phyloP scores from a whole-genome alignment of 345 rosid genomes.

The Cardamine chenopodiifolia region DNA sequence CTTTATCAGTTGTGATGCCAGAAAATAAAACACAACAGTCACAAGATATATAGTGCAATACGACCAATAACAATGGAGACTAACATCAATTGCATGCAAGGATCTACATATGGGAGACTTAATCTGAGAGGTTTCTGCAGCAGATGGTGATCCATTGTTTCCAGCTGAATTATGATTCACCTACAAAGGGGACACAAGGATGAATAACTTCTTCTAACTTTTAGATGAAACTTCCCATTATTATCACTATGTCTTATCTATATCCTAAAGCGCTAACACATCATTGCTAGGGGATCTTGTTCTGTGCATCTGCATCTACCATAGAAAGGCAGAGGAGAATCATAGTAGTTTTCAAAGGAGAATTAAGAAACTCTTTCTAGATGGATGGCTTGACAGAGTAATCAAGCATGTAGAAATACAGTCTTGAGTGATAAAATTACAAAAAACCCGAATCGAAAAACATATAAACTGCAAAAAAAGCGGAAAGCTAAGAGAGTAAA shows the following conservation, averaged over 20 bases:
- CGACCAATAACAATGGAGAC: constrained; percentile 32
- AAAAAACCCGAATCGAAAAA: not conserved
- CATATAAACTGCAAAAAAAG: not conserved
- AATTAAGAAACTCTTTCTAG: constrained; percentile 3
- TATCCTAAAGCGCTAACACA: not conserved
- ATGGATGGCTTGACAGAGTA: not conserved
- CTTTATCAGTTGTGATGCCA: constrained; percentile 5
- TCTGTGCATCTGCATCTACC: constrained; percentile 21
- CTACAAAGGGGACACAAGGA: constrained; percentile 8
- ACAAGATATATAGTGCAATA: not conserved
- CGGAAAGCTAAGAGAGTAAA: not conserved
- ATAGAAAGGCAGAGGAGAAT: constrained; percentile 14
- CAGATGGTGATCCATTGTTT: constrained; percentile 57
- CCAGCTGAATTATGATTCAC: constrained; percentile 40
- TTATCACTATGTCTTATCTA: not conserved
- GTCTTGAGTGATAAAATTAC: not conserved
- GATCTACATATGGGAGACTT: constrained; percentile 56
- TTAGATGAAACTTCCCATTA: constrained; percentile 11
- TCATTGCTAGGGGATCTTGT: constrained; percentile 20
- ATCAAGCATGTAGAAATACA: not conserved
- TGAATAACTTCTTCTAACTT: not conserved
- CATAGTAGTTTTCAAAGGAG: not conserved
- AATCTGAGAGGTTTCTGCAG: constrained; percentile 52
- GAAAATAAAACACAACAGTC: not conserved
- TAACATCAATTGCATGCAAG: constrained; percentile 59